Conservation (phyloP, 768 basidiomycete genomes). For the Rhizopogon vesiculosus region DNA sequence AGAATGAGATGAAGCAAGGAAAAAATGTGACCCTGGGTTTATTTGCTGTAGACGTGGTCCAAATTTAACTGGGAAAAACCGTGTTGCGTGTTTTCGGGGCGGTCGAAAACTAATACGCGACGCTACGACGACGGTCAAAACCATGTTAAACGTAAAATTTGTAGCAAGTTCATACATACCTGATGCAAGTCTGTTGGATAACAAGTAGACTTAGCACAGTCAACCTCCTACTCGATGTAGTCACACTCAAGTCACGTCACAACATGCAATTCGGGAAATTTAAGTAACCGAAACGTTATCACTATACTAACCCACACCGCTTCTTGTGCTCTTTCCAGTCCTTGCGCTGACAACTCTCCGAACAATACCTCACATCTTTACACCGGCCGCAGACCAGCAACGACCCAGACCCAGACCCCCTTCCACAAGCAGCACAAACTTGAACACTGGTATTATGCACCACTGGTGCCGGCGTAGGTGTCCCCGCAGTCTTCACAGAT, state of each 20-base stretch:
- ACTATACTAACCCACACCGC: conserved; percentile 14
- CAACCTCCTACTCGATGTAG: not conserved
- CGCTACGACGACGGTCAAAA: not conserved
- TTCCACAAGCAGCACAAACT: conserved; percentile 17
- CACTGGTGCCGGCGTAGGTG: not conserved
- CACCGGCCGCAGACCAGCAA: conserved; percentile 34
- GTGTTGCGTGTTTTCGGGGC: not conserved
- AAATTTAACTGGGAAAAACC: not conserved
- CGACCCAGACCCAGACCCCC: not conserved
- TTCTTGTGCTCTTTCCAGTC: conserved; percentile 37
- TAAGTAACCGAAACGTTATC: too few relatives aligned
- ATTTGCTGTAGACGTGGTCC: not conserved
- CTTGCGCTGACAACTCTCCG: conserved; percentile 37
- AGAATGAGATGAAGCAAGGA: not conserved
- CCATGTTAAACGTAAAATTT: not conserved
- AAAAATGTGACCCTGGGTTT: not conserved
- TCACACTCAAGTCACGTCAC: not conserved
- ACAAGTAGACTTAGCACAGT: too few relatives aligned
- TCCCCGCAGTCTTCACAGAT: not conserved
- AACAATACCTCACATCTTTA: conserved; percentile 33
- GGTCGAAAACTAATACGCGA: not conserved
- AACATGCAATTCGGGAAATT: too few relatives aligned
- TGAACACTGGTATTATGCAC: not conserved
- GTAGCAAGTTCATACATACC: not conserved
- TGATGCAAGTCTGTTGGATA: too few relatives aligned